A percentile compares a stretch with the other conserved stretches of the same genome.
phyloP scores from a whole-genome alignment of 2,329 filamentous ascomycete genomes.

The Pseudocercospora pini-densiflorae region DNA sequence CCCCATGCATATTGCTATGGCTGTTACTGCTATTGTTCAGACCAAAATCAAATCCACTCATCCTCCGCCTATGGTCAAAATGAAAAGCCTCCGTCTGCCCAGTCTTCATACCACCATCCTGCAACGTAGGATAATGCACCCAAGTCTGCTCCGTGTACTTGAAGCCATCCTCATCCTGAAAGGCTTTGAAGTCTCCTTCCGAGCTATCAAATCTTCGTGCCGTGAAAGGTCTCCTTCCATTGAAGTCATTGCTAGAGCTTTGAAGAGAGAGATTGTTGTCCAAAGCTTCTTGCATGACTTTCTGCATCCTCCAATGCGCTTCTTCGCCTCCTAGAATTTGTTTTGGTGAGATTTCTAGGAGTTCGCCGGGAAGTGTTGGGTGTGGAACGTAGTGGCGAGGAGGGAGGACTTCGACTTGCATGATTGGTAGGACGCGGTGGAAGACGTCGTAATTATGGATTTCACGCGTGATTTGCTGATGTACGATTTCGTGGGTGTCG shows the following conservation, averaged over 20 bases:
- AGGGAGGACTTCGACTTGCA: constrained; percentile 58
- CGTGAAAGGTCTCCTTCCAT: constrained; percentile 37
- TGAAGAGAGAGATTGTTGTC: constrained; percentile 33
- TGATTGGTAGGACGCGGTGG: constrained; percentile 58
- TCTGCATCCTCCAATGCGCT: constrained; percentile 31
- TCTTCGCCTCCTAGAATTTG: constrained; percentile 30
- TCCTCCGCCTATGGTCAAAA: constrained; percentile 20
- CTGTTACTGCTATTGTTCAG: background rate
- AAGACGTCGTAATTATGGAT: constrained; percentile 60
- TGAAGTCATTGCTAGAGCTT: background rate
- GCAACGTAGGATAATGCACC: constrained; percentile 51
- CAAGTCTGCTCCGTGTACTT: constrained; percentile 50
- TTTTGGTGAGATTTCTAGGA: constrained; percentile 53
- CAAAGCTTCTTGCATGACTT: constrained; percentile 41
- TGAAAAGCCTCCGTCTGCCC: constrained; percentile 43
- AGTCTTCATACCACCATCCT: constrained; percentile 37
- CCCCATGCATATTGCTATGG: background rate
- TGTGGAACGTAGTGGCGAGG: constrained; percentile 54
- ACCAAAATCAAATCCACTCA: constrained; percentile 4
- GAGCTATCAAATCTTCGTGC: constrained; percentile 43
- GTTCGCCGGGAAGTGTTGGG: constrained; percentile 41
- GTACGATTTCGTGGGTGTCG: constrained; percentile 50
- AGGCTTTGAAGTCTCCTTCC: constrained; percentile 47
- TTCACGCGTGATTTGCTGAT: constrained; percentile 56
- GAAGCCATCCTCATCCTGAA: constrained; percentile 42